Percentiles rank a stretch among this genome's conserved stretches.
Evolutionary conservation across 768 basidiomycete genomes (phyloP).

Genomic region (Tulasnella sp.): DNA sequence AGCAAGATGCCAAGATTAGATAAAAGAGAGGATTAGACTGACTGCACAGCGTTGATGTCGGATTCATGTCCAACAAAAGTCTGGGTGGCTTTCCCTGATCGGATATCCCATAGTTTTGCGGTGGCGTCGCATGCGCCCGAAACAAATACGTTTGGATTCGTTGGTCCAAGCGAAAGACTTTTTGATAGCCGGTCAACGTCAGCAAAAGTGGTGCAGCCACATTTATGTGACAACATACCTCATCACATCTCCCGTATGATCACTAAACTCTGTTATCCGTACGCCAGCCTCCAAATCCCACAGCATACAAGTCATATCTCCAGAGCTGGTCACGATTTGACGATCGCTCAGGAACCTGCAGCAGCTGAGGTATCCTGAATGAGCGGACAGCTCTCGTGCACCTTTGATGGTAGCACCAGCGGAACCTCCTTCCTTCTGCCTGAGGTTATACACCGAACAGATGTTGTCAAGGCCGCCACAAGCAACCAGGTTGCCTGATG

Average conservation of each 20-base stretch:
- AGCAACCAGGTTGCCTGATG: slow-evolving; percentile 92
- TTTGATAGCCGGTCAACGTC: neutral
- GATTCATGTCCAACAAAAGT: slow-evolving; percentile 98
- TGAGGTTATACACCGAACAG: slow-evolving; percentile 93
- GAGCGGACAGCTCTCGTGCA: slow-evolving; percentile 88
- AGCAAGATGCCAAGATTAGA: neutral
- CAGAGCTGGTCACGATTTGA: slow-evolving; percentile 94
- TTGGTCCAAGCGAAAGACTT: slow-evolving; percentile 87
- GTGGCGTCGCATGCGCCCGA: slow-evolving; percentile 98
- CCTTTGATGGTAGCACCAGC: slow-evolving; percentile 45
- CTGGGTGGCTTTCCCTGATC: slow-evolving; percentile 93
- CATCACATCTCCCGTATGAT: slow-evolving; percentile 99
- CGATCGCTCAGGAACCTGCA: slow-evolving; percentile 98
- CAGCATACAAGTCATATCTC: slow-evolving; percentile 99
- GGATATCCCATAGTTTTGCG: slow-evolving; percentile 98
- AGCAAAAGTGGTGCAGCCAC: neutral
- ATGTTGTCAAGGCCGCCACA: slow-evolving; percentile 99
- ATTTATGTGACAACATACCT: slow-evolving; percentile 46
- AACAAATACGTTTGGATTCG: slow-evolving; percentile 90
- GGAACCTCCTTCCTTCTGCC: slow-evolving; percentile 55
- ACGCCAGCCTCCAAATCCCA: slow-evolving; percentile 99
- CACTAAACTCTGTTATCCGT: slow-evolving; percentile 92
- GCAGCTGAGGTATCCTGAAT: slow-evolving; percentile 95
- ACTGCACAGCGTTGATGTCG: slow-evolving; percentile 99
- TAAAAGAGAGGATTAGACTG: slow-evolving; percentile 27